Base-by-base conservation (phyloP, 2,329 filamentous ascomycete genomes). In the Xylariaceae sp. region DNA sequence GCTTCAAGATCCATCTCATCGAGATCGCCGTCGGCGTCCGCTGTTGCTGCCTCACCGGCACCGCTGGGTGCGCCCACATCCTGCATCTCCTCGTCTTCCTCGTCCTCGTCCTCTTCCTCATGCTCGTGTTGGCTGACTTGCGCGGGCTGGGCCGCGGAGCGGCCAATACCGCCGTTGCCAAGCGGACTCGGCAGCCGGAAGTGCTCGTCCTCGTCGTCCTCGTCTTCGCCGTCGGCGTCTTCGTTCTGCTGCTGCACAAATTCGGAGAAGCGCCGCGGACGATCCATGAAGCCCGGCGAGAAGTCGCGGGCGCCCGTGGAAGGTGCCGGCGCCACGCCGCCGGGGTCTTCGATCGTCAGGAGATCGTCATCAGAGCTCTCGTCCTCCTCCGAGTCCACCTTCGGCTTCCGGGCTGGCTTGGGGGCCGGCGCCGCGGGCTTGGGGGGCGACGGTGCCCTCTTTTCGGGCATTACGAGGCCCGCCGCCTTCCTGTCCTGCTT, bases 271-370 rank as follows among this genome's bases (percentile, higher is more conserved):
- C 63, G 64, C 16, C 68, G 60, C 9, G 35, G 60, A 10, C 51
- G 46, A 3, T 59, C 47, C 13, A 67, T 63, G 49, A 73, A 67
- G 0, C 67, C 61, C 0, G 68, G 67, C 4, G 68, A 70, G 50
- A 70, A 71, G 49, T 68, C 63, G 13, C 58, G 50, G 25, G 43
- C 43, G 39, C 13, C 27, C 13, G 56, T 41, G n/a, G n/a, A n/a
- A n/a, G n/a, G n/a, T 17, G 36, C 34, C 8, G 57, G 52, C 3
- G 58, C 56, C 15, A 64, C 65, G 19, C 64, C 70, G 29, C 67
- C 72, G 0, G 75, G 75, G 43, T 76, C 77, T 52, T 80, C 77
- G 36, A 80, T 64, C 17, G 70, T 67, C 21, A 79, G 61, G 29
- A 70, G 68, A 32, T 75, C 75, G 16, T 72, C 74, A 27, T 76